Conservation (phyloP, 2,329 filamentous ascomycete genomes). For the Colletotrichum nymphaeae region DNA sequence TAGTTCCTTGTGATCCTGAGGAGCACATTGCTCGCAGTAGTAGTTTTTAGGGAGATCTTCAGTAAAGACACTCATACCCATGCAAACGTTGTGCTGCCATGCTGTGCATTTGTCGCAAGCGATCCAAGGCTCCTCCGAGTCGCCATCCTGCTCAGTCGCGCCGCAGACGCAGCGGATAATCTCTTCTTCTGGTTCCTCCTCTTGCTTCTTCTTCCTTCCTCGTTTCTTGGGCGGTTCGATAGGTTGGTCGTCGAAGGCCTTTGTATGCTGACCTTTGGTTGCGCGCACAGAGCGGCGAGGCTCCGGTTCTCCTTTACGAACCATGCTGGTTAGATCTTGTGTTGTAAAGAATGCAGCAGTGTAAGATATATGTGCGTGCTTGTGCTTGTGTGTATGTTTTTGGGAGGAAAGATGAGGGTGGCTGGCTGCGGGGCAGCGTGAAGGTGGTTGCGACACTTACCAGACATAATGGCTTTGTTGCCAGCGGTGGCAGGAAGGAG, state of each 20-base stretch:
- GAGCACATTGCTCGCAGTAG: constrained; percentile 91
- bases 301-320: constrained; percentile 67
- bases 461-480: constrained; percentile 31
- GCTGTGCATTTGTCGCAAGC: constrained; percentile 91
- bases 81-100: constrained; percentile 98
- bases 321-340: constrained; percentile 18
- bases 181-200: constrained; percentile 71
- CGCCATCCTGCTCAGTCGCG: constrained; percentile 85
- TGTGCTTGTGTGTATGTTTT: neutral
- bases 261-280: constrained; percentile 95
- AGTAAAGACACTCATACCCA: constrained; percentile 83
- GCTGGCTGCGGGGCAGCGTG: constrained; percentile 15
- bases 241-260: constrained; percentile 81
- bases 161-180: constrained; percentile 95
- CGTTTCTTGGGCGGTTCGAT: constrained; percentile 65
- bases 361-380: neutral
- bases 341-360: neutral
- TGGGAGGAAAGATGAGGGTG: neutral
- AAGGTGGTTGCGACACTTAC: constrained; percentile 29
- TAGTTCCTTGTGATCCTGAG: constrained; percentile 84
- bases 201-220: constrained; percentile 70
- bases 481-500: neutral
- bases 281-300: constrained; percentile 93
- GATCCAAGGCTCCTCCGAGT: constrained; percentile 92
- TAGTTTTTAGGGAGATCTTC: constrained; percentile 86